Evolutionary conservation across 2,329 filamentous ascomycete genomes (phyloP), one percentile per base, ranked within the genome.

Genomic region (Emergomyces orientalis): DNA sequence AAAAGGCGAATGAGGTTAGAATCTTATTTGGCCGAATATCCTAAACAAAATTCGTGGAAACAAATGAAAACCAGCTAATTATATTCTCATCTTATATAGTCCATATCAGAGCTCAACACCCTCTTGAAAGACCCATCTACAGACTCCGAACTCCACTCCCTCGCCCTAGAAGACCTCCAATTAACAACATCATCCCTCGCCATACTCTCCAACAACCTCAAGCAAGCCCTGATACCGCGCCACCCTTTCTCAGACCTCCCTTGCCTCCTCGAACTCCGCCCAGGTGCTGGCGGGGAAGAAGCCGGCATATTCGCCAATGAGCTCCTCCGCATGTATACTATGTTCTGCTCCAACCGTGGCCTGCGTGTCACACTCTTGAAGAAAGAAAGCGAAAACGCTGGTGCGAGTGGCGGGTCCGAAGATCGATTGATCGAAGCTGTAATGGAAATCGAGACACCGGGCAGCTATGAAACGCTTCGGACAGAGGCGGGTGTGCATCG

Each of bases 401-500:
- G 80, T 0, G 77, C 78, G 54, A 82, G 83, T 14, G 82, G 82
- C 59, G 77, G 78, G 9, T 81, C 82, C 3, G 88, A 91, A 66
- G 78, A 84, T 32, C 87, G 90, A 7, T 81, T 97, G 2, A 86
- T 89, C 62, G 94, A 97, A 78, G 94, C 90, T 8, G 86, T 99
- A 30, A 82, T 99, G 32, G 91, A 97, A 74, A 81, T 99, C 43
- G 84, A 88, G 63, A 83, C 86, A 59, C 78, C 84, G 1, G 90
- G 90, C 37, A 87, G 91, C 27, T 99, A 96, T 75, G 90, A 88
- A 64, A 72, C 85, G 1, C 85, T 99, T 70, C 85, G 93, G 65
- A 88, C 88, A 69, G 94, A 99, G 76, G 90, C 93, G 2, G 94
- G 94, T 39, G 94, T 99, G 67, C 94, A 99, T 74, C 86, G 94